Evolutionary conservation across 306 rosid species (phyloP).

Genomic region (Malus sieversii): DNA sequence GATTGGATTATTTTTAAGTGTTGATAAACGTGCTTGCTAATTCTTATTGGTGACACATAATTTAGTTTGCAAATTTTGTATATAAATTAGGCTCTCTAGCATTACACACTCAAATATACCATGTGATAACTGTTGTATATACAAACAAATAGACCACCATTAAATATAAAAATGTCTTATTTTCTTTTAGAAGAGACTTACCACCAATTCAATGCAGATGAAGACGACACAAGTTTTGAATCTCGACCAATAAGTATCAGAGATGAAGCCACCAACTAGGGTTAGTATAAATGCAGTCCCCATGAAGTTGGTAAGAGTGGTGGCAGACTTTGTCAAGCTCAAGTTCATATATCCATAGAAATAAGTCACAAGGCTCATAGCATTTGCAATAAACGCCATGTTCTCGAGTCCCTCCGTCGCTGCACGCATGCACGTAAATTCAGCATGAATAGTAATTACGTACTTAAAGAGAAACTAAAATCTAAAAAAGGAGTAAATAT

Average conservation of each 20-base stretch:
- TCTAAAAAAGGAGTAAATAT: too few relatives aligned
- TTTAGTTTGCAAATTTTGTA: too few relatives aligned
- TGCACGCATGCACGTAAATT: constrained; percentile 10
- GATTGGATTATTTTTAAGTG: too few relatives aligned
- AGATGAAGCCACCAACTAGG: constrained; percentile 60
- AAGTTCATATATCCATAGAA: constrained; percentile 72
- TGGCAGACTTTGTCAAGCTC: constrained; percentile 60
- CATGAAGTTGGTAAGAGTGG: constrained; percentile 64
- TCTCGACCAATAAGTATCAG: constrained; percentile 68
- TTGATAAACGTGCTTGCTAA: too few relatives aligned
- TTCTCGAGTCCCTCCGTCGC: constrained; percentile 74
- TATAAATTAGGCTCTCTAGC: too few relatives aligned
- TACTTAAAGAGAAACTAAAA: too few relatives aligned
- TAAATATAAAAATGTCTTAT: neutral
- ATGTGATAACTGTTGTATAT: too few relatives aligned
- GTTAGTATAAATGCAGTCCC: constrained; percentile 68
- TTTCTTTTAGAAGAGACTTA: constrained; percentile 1
- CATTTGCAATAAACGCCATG: constrained; percentile 63
- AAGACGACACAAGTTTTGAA: constrained; percentile 61
- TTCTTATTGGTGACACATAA: too few relatives aligned
- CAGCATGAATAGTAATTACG: neutral
- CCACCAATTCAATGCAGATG: constrained; percentile 49
- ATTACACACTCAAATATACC: too few relatives aligned
- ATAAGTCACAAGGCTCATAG: constrained; percentile 63
- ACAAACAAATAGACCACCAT: too few relatives aligned